Evolutionary conservation across 2,329 filamentous ascomycete species (phyloP).

Genomic region (Juglanconis sp.): DNA sequence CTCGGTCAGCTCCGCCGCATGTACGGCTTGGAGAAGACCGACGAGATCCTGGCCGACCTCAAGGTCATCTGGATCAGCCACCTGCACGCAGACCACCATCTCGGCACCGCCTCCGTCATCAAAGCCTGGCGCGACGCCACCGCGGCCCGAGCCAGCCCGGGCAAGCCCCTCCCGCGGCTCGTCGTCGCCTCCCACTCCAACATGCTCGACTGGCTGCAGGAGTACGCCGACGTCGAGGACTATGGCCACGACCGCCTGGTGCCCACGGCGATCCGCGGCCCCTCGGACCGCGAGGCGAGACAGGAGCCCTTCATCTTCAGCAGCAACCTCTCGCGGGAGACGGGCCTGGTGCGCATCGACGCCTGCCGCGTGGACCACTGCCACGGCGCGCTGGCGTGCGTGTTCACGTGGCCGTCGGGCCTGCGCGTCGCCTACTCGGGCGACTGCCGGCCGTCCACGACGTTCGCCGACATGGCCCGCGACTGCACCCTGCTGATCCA

Average conservation of each 20-base stretch:
- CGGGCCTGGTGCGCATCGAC: constrained; percentile 64
- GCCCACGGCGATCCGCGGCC: constrained; percentile 26
- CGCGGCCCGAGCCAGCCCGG: constrained; percentile 31
- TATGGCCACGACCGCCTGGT: constrained; percentile 60
- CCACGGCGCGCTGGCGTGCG: constrained; percentile 70
- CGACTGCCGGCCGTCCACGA: constrained; percentile 76
- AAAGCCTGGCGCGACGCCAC: constrained; percentile 70
- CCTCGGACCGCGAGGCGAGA: neutral
- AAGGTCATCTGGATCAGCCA: constrained; percentile 91
- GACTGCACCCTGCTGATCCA: constrained; percentile 84
- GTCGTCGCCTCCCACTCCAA: constrained; percentile 65
- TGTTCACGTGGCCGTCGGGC: constrained; percentile 72
- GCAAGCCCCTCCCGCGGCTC: constrained; percentile 35
- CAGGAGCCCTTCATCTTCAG: constrained; percentile 32
- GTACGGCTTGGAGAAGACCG: constrained; percentile 62
- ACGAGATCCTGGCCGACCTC: constrained; percentile 72
- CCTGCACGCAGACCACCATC: constrained; percentile 92
- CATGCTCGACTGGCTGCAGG: constrained; percentile 74
- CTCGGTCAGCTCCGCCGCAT: constrained; percentile 80
- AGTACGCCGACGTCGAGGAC: constrained; percentile 76
- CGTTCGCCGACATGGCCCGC: constrained; percentile 68
- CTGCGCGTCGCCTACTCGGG: constrained; percentile 92
- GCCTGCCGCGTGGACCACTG: constrained; percentile 75
- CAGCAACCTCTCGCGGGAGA: constrained; percentile 37
- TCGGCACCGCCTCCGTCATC: constrained; percentile 79